A percentile compares a stretch with the other conserved stretches of the same genome.
Evolutionary conservation across 169 alveolate species (phyloP).

Genomic region (Cryptosporidium viatorum): DNA sequence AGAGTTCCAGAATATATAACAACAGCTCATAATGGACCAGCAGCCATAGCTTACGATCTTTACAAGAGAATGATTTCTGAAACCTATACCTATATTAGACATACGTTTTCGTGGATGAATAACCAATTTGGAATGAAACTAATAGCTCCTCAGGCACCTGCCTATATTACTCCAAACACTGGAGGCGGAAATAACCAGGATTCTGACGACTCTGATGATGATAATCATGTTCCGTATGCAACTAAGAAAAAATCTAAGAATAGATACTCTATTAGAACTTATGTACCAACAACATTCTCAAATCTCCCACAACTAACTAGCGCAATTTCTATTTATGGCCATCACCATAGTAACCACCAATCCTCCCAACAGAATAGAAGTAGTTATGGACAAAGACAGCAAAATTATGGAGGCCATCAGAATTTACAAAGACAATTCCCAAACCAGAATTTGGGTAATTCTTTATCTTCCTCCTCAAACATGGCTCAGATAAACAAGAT

Average conservation of each 20-base stretch:
- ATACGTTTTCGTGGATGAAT: conserved; percentile 74
- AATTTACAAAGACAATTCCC: not conserved
- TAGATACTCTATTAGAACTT: conserved; percentile 67
- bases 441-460: not conserved
- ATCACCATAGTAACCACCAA: conserved; percentile 23
- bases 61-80: conserved; percentile 70
- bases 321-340: conserved; percentile 65
- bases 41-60: conserved; percentile 60
- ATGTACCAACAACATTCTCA: conserved; percentile 72
- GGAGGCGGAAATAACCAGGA: conserved; percentile 24
- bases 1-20: conserved; percentile 70
- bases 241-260: conserved; percentile 54
- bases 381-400: conserved; percentile 21
- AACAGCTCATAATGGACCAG: conserved; percentile 72
- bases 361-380: not conserved
- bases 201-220: conserved; percentile 70
- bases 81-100: conserved; percentile 67
- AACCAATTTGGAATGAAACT: conserved; percentile 63
- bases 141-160: conserved; percentile 73
- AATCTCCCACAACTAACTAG: conserved; percentile 69
- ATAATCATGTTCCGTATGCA: conserved; percentile 64
- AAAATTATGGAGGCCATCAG: conserved; percentile 28
- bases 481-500: conserved; percentile 8
- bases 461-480: not conserved
- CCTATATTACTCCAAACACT: conserved; percentile 35